Evolutionary conservation across 2,329 filamentous ascomycete species (phyloP).

Genomic region (Paramyrothecium roridum): DNA sequence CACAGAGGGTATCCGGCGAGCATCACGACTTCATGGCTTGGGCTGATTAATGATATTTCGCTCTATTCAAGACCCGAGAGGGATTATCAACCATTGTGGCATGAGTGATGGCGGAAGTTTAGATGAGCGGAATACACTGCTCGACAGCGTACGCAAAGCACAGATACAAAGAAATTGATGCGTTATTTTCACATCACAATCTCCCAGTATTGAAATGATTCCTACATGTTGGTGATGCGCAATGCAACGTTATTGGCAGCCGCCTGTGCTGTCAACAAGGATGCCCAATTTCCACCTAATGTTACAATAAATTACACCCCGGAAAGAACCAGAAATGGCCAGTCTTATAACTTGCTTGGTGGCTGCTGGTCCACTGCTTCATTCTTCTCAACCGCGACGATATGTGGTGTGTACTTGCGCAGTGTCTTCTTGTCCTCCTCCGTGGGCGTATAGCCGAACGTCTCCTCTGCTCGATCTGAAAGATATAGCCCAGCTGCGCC

Average conservation of each 20-base stretch:
- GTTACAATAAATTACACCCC: conserved; percentile 1
- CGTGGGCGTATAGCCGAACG: conserved; percentile 68
- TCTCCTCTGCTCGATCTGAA: conserved; percentile 70
- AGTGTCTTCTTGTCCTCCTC: conserved; percentile 70
- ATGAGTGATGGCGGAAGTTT: no score
- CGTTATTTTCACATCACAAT: no score
- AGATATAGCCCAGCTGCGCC: conserved; percentile 70
- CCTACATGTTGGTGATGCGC: no score
- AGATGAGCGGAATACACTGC: no score
- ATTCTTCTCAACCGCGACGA: conserved; percentile 54
- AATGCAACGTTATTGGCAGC: no score
- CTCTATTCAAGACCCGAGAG: neutral
- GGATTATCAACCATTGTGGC: no score
- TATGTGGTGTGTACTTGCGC: conserved; percentile 56
- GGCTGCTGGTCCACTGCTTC: neutral
- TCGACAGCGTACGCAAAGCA: no score
- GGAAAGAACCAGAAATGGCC: neutral
- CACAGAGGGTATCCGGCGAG: conserved; percentile 21
- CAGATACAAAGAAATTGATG: no score
- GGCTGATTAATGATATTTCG: conserved; percentile 30
- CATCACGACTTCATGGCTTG: conserved; percentile 30
- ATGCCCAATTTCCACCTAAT: no score
- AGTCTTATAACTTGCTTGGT: neutral
- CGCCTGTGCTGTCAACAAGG: no score
- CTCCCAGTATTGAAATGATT: no score